Conservation (phyloP, 352 stramenopile genomes). For the Salisapilia sapeloensis region DNA sequence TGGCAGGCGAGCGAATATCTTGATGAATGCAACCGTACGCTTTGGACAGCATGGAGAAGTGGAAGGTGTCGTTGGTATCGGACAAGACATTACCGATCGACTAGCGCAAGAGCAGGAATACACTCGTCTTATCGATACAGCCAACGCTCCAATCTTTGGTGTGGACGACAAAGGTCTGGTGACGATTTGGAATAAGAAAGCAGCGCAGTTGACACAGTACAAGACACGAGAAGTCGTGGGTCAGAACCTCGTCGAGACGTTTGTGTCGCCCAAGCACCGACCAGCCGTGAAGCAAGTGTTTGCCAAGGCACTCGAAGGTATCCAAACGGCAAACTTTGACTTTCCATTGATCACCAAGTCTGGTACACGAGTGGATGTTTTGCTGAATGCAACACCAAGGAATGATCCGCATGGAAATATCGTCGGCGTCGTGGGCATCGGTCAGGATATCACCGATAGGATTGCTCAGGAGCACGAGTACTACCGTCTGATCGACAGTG, state of each 20-base stretch:
- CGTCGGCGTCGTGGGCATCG: slow-evolving; percentile 77
- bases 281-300: slow-evolving; percentile 54
- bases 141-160: slow-evolving; percentile 83
- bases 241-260: slow-evolving; percentile 69
- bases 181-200: slow-evolving; percentile 89
- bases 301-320: slow-evolving; percentile 39
- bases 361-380: slow-evolving; percentile 53
- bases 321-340: slow-evolving; percentile 78
- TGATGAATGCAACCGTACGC: slow-evolving; percentile 48
- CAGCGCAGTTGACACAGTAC: slow-evolving; percentile 77
- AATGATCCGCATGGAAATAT: slow-evolving; percentile 58
- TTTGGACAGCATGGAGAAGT: slow-evolving; percentile 59
- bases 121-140: slow-evolving; percentile 80
- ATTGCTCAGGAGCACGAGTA: slow-evolving; percentile 70
- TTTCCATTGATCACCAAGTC: slow-evolving; percentile 66
- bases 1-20: slow-evolving; percentile 36
- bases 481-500: slow-evolving; percentile 55
- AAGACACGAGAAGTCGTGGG: slow-evolving; percentile 60
- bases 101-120: slow-evolving; percentile 82
- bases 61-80: slow-evolving; percentile 74
- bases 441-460: slow-evolving; percentile 66
- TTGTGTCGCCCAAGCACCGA: slow-evolving; percentile 62
- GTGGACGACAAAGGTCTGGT: slow-evolving; percentile 78
- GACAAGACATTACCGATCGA: slow-evolving; percentile 72
- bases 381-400: slow-evolving; percentile 55